Conservation (phyloP, 139 green algal species). For the Closterium sp. region DNA sequence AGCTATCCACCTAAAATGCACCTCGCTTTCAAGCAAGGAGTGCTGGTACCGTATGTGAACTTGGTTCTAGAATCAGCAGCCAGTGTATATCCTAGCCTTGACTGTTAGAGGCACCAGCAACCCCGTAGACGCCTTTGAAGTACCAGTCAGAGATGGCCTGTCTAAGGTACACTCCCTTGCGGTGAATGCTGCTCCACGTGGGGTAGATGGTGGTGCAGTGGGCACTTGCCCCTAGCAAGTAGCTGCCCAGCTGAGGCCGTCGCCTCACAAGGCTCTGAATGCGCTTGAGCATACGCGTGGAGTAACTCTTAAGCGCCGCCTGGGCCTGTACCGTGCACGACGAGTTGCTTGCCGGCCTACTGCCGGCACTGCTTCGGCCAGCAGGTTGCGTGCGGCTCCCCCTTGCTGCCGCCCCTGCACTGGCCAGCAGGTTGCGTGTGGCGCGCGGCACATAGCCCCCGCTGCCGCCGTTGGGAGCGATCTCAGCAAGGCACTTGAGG, state of each 20-base stretch:
- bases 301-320: neutral
- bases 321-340: neutral
- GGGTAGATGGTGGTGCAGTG: slow-evolving; percentile 14
- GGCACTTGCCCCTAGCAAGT: neutral
- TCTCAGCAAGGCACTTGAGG: neutral
- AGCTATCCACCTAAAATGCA: neutral
- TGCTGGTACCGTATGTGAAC: neutral
- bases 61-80: neutral
- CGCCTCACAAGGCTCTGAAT: slow-evolving; percentile 8
- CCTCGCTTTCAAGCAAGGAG: neutral
- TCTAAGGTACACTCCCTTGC: slow-evolving; percentile 4
- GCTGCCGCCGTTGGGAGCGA: neutral
- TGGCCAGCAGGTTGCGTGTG: neutral
- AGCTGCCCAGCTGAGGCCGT: neutral
- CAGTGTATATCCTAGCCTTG: neutral
- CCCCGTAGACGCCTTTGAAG: neutral
- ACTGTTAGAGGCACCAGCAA: neutral
- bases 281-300: neutral
- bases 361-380: neutral
- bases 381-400: neutral
- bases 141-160: neutral
- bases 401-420: neutral
- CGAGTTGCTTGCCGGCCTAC: neutral
- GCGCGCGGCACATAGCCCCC: neutral
- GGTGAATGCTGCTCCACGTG: neutral